A percentile compares a stretch with the other conserved stretches of the same genome.
Evolutionary conservation across 768 basidiomycete genomes (phyloP).

Genomic region (Galerina marginata): DNA sequence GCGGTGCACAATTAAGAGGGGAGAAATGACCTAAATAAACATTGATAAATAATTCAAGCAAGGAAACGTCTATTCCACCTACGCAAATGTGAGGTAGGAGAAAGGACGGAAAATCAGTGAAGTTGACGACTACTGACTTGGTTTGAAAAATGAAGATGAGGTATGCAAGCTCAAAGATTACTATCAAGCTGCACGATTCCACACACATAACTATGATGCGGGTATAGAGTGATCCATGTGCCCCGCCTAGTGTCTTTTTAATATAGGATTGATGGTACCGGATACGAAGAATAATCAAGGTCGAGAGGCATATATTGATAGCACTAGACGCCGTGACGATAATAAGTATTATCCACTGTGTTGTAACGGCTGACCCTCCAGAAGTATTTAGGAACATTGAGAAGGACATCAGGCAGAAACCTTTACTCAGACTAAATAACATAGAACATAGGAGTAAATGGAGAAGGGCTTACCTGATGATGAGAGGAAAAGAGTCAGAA

Average conservation of each 20-base stretch:
- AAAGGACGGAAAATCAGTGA: neutral
- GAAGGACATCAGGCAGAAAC: neutral
- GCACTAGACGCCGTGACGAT: neutral
- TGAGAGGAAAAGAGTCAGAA: neutral
- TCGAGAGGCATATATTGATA: neutral
- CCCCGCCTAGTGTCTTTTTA: neutral
- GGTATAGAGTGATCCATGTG: neutral
- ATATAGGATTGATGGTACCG: neutral
- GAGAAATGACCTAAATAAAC: neutral
- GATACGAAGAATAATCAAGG: neutral
- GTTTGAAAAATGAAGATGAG: neutral
- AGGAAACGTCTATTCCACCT: neutral
- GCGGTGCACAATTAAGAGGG: neutral
- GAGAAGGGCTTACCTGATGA: too few relatives aligned
- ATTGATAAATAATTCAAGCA: neutral
- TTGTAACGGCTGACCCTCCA: neutral
- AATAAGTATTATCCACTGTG: neutral
- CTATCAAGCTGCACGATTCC: slow-evolving; percentile 1
- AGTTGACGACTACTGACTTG: neutral
- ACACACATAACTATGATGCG: neutral
- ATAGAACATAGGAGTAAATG: neutral
- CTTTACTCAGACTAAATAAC: neutral
- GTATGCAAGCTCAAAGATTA: neutral
- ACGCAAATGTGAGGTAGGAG: slow-evolving; percentile 1
- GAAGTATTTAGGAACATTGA: neutral